Evolutionary conservation across 73 alveolate species (phyloP).

Genomic region (Paramecium octaurelia): DNA sequence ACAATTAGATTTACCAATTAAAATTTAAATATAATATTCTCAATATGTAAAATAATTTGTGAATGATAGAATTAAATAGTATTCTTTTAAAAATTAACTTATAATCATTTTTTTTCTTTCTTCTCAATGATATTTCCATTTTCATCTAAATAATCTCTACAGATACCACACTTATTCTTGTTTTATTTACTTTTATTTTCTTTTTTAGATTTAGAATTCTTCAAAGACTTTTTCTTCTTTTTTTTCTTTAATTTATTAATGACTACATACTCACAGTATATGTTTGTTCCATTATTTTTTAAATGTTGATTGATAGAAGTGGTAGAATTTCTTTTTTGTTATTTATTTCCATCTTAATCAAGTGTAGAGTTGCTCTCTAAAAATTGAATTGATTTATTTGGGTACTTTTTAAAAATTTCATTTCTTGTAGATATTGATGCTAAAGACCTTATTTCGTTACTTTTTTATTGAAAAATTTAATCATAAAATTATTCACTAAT

Average conservation of each 20-base stretch:
- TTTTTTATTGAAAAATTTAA: neutral
- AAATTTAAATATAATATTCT: no score
- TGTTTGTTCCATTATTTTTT: neutral
- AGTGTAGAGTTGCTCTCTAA: neutral
- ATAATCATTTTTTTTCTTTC: neutral
- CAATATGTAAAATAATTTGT: neutral
- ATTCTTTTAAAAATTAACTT: neutral
- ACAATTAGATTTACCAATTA: no score
- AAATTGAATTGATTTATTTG: neutral
- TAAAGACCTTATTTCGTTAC: neutral
- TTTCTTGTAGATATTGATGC: neutral
- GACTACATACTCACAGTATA: neutral
- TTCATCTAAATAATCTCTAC: constrained; percentile 3
- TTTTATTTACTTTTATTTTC: neutral
- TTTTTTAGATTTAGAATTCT: neutral
- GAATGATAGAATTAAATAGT: neutral
- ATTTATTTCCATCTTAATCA: neutral
- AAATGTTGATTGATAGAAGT: neutral
- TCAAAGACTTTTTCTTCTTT: neutral
- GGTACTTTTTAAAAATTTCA: neutral
- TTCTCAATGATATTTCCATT: neutral
- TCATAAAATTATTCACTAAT: neutral
- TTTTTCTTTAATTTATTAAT: neutral
- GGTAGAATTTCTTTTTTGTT: neutral
- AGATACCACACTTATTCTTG: neutral